Conservation (phyloP, 108 stramenopile genomes). For the Pseudonitzschia multiseries region DNA sequence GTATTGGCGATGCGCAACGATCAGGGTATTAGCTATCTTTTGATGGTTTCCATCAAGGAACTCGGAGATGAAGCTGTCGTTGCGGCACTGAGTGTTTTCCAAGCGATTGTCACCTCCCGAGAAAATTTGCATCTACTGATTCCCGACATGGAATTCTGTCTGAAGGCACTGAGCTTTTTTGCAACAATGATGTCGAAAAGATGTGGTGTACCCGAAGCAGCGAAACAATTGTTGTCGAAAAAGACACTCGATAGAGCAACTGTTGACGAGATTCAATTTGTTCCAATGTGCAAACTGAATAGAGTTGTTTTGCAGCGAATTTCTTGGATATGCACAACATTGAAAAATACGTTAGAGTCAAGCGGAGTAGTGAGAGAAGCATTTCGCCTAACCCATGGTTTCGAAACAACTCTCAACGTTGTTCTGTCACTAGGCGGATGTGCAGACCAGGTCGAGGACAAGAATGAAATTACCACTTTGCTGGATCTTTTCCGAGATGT, state of each 20-base stretch:
- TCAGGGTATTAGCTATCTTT: slow-evolving; percentile 35
- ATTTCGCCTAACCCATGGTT: slow-evolving; percentile 71
- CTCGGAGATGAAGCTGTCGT: slow-evolving; percentile 64
- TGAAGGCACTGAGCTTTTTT: slow-evolving; percentile 59
- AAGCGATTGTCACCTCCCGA: slow-evolving; percentile 54
- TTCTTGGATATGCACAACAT: slow-evolving; percentile 32
- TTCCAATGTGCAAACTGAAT: slow-evolving; percentile 22
- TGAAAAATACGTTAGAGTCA: slow-evolving; percentile 54
- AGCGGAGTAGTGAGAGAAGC: slow-evolving; percentile 66
- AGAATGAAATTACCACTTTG: slow-evolving; percentile 24
- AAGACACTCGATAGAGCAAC: slow-evolving; percentile 17
- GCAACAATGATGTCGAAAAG: slow-evolving; percentile 18
- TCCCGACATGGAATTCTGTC: slow-evolving; percentile 60
- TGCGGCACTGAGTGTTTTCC: slow-evolving; percentile 67
- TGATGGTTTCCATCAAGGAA: slow-evolving; percentile 56
- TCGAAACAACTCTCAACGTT: slow-evolving; percentile 53
- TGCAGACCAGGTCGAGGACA: slow-evolving; percentile 29
- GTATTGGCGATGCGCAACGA: slow-evolving; percentile 16
- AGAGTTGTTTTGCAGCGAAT: slow-evolving; percentile 25
- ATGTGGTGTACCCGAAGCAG: slow-evolving; percentile 37
- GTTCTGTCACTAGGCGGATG: slow-evolving; percentile 51
- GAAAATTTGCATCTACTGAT: slow-evolving; percentile 47
- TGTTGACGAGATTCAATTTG: slow-evolving; percentile 26
- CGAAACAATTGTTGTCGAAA: slow-evolving; percentile 19
- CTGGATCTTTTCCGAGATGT: slow-evolving; percentile 51